phyloP scores from a whole-genome alignment of 2,329 filamentous ascomycete species.

The Proliferodiscus dingleyae region DNA sequence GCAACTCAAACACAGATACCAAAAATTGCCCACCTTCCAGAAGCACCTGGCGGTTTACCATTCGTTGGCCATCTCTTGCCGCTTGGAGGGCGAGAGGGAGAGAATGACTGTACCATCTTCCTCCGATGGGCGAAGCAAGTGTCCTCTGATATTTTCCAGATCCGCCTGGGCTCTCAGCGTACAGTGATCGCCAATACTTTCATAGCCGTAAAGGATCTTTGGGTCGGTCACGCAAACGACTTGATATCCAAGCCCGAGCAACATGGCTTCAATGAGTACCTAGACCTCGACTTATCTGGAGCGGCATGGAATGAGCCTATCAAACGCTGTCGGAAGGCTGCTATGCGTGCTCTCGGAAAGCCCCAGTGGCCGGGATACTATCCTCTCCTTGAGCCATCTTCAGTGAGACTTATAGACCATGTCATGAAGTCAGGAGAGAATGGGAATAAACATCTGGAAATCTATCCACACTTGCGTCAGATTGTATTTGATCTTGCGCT shows the following conservation, averaged over 20 bases:
- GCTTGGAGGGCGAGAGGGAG: conserved; percentile 17
- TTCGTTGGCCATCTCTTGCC: conserved; percentile 20
- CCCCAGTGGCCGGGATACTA: conserved; percentile 24
- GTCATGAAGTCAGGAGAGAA: conserved; percentile 10
- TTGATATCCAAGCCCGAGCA: conserved; percentile 22
- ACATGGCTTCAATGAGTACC: conserved; percentile 23
- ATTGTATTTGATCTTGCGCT: conserved; percentile 24
- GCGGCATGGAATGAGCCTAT: conserved; percentile 24
- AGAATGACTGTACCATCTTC: conserved; percentile 22
- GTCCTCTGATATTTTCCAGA: conserved; percentile 16
- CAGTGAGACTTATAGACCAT: conserved; percentile 5
- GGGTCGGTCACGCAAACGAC: conserved; percentile 16
- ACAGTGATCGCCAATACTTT: conserved; percentile 20
- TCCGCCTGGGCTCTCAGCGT: conserved; percentile 19
- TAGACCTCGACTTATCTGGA: conserved; percentile 21
- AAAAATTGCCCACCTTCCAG: conserved; percentile 11
- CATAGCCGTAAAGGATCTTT: conserved; percentile 19
- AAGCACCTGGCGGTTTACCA: conserved; percentile 15
- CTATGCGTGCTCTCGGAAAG: conserved; percentile 21
- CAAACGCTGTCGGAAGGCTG: conserved; percentile 21
- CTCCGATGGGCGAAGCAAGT: conserved; percentile 15
- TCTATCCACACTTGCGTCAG: conserved; percentile 20
- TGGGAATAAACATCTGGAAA: conserved; percentile 14
- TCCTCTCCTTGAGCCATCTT: conserved; percentile 20
- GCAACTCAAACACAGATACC: conserved; percentile 31